phyloP scores from a whole-genome alignment of 78 protist genomes.

The Dictyostelium brefeldianum region DNA sequence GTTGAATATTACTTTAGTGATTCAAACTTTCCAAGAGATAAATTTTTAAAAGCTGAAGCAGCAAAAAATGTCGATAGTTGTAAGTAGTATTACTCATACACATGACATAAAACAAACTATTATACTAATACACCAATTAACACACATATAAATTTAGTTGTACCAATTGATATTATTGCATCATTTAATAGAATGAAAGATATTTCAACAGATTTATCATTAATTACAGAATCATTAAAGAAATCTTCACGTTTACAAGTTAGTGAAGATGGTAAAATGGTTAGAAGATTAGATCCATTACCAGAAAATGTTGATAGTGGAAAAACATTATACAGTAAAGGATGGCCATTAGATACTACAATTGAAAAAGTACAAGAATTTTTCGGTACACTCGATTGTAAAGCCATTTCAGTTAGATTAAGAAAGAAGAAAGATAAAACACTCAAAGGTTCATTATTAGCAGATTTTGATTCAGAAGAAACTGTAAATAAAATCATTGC shows the following conservation, averaged over 20 bases:
- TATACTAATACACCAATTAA: too few species aligned
- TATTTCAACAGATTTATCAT: constrained; percentile 55
- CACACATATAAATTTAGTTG: background rate
- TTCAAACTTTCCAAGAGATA: constrained; percentile 74
- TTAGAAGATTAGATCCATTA: constrained; percentile 59
- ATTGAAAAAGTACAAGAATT: constrained; percentile 59
- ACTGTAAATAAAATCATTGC: constrained; percentile 43
- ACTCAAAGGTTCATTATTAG: constrained; percentile 67
- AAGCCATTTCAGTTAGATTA: constrained; percentile 43
- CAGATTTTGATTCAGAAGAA: constrained; percentile 58
- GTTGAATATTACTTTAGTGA: constrained; percentile 83
- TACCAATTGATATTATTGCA: constrained; percentile 43
- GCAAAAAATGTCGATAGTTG: constrained; percentile 64
- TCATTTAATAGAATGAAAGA: constrained; percentile 62
- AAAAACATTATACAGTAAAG: constrained; percentile 63
- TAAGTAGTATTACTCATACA: background rate
- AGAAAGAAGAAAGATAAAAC: constrained; percentile 44
- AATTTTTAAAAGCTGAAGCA: constrained; percentile 58
- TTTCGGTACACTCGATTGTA: constrained; percentile 16
- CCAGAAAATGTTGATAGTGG: constrained; percentile 42
- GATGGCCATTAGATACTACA: constrained; percentile 79
- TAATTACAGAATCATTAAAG: constrained; percentile 53
- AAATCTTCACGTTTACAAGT: constrained; percentile 32
- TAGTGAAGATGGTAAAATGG: constrained; percentile 64
- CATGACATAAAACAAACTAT: background rate